Base-by-base conservation (phyloP, 305 asterid species). In the Fraxinus platypoda region DNA sequence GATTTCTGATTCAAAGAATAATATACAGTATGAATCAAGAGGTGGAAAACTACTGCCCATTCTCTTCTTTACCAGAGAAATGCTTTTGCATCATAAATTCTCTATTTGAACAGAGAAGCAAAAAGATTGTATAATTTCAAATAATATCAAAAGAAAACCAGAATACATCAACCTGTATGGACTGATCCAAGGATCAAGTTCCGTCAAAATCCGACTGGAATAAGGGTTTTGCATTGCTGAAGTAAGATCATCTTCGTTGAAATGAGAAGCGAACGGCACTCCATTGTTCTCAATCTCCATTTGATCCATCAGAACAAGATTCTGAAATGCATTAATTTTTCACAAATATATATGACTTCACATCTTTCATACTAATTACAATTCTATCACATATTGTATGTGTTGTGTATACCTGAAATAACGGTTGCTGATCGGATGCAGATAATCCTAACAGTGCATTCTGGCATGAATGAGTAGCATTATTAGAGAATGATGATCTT, bases 381-480 rank as follows among this genome's bases (percentile, higher is more conserved):
- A 2, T 71, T 66, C 64, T 74, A 9, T 34, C 52, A 26, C 35
- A 19, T 26, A 35, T 57, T 17, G 28, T 41, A 3, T 3, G 15
- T 30, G 7, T 81, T 3, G 15, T 30, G 7, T 81, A 17, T 81
- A 83, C 91, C 85, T 83, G 88, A 4, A 37, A 43, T 74, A 8
- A 74, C 23, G 82, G 84, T 77, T 62, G 85, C 57, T 0, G 17
- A 7, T 43, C 9, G 6, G 86, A 57, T 43, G 86, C 35, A 72
- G 86, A 43, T 7, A 49, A 71, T 79, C 74, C 52, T n/a, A 74
- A 15, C 74, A 87, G 21, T 49, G 30, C 81, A 79, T 72, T 78
- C 91, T 88, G 64, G 11, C 46, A 82, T 33, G 46, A 81, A 23
- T 81, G 77, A 78, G 30, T n/a, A n/a, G 46, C 11, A 72, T 73